Evolutionary conservation across 345 rosid species (phyloP).

Genomic region (Carallia brachiata): DNA sequence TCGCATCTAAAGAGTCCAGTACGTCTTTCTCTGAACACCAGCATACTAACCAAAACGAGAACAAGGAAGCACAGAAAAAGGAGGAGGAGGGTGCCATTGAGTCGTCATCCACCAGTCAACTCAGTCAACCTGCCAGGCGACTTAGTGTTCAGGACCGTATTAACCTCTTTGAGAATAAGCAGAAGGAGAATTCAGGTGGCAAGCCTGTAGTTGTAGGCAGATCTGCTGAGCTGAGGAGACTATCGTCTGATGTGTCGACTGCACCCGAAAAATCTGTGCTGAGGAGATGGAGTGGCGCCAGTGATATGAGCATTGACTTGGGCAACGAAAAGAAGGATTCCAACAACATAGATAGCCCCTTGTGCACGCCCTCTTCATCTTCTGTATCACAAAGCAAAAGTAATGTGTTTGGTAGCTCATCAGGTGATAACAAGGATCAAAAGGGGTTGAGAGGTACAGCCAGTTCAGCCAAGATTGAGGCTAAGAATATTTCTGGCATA

Average conservation of each 20-base stretch:
- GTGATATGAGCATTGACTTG: constrained; percentile 98
- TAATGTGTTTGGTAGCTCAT: constrained; percentile 26
- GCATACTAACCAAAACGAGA: constrained; percentile 30
- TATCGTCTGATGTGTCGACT: constrained; percentile 72
- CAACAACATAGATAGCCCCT: constrained; percentile 51
- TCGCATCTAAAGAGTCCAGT: constrained; percentile 34
- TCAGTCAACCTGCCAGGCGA: constrained; percentile 64
- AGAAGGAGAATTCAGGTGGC: constrained; percentile 70
- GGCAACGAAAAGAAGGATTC: constrained; percentile 63
- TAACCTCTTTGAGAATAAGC: constrained; percentile 90
- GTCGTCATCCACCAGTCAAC: constrained; percentile 40
- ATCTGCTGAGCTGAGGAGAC: constrained; percentile 73
- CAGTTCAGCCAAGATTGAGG: constrained; percentile 37
- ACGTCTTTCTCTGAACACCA: constrained; percentile 26
- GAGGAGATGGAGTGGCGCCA: constrained; percentile 98
- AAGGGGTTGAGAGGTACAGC: constrained; percentile 32
- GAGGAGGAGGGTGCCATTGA: constrained; percentile 41
- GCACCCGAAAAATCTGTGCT: constrained; percentile 70
- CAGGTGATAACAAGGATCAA: constrained; percentile 34
- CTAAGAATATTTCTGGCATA: constrained; percentile 31
- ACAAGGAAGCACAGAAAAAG: constrained; percentile 46
- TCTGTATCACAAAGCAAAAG: constrained; percentile 38
- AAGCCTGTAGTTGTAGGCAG: constrained; percentile 57
- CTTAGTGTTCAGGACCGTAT: constrained; percentile 99
- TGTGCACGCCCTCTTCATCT: constrained; percentile 61